These are phyloP conservation scores for Bombardia bombarda DNA, from an alignment of 495 filamentous ascomycete species.

Conservation along the genomic window DNA sequence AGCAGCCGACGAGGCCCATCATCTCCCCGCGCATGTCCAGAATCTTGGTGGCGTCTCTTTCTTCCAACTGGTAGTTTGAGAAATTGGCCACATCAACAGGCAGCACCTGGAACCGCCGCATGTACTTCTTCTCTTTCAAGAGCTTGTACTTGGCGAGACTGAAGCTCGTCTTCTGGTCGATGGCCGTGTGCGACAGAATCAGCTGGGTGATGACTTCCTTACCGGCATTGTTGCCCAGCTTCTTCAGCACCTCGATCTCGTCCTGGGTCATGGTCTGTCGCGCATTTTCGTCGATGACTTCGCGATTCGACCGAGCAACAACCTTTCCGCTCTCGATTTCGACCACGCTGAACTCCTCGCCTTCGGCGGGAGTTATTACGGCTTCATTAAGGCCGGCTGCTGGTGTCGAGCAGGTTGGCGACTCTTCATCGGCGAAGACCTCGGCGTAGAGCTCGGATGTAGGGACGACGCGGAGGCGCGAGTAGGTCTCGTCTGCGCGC, in stretches of 20 bases:
- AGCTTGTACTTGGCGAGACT: constrained; percentile 91
- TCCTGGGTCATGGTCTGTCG: constrained; percentile 74
- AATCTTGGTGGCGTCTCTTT: constrained; percentile 70
- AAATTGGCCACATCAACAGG: constrained; percentile 73
- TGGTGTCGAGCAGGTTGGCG: constrained; percentile 25
- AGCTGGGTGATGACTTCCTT: constrained; percentile 84
- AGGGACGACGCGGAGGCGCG: constrained; percentile 68
- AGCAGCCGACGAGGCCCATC: constrained; percentile 55
- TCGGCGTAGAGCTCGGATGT: constrained; percentile 77
- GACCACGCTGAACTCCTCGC: constrained; percentile 34
- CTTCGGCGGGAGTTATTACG: constrained; percentile 19
- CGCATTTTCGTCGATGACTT: constrained; percentile 66
- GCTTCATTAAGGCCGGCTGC: constrained; percentile 25
- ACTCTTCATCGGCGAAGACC: constrained; percentile 50
- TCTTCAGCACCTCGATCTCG: constrained; percentile 90
- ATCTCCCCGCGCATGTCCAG: constrained; percentile 86
- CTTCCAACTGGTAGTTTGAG: constrained; percentile 62
- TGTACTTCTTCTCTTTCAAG: constrained; percentile 87
- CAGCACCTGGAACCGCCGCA: constrained; percentile 74
- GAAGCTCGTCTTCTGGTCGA: constrained; percentile 92
- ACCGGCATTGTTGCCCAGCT: constrained; percentile 64
- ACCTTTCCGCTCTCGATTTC: constrained; percentile 42
- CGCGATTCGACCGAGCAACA: constrained; percentile 67
- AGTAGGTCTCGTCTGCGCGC: constrained; percentile 42
- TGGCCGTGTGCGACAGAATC: constrained; percentile 69